phyloP scores from a whole-genome alignment of 129 eudicot genomes.

The Flaveria trinervia region DNA sequence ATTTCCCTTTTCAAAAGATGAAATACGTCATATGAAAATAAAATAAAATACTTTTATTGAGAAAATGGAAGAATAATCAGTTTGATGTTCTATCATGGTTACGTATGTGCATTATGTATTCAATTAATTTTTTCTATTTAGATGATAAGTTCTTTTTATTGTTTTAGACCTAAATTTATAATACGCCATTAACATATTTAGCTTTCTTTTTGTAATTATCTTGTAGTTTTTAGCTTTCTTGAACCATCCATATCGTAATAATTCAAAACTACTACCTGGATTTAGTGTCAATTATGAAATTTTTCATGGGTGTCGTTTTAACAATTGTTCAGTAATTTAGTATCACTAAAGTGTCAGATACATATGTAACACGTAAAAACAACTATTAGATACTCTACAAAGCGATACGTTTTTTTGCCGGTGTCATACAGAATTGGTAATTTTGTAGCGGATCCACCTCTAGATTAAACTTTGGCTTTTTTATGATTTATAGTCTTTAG shows the following conservation, averaged over 20 bases:
- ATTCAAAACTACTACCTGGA: no score
- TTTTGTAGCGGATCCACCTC: neutral
- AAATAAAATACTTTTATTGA: neutral
- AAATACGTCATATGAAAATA: neutral
- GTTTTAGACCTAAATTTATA: no score
- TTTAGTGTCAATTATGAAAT: no score
- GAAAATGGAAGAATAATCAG: neutral
- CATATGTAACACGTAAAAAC: neutral
- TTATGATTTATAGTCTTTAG: neutral
- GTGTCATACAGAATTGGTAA: neutral
- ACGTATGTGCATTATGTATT: neutral
- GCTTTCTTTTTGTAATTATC: no score
- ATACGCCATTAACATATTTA: no score
- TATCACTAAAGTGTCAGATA: no score
- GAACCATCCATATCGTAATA: no score
- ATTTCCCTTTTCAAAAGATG: neutral
- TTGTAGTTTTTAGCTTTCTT: no score
- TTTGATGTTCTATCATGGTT: constrained; percentile 1
- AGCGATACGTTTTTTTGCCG: neutral
- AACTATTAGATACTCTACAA: neutral
- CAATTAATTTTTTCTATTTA: no score
- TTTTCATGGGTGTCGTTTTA: neutral
- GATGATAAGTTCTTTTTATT: no score
- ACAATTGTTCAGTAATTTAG: neutral
- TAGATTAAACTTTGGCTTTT: neutral